Percentiles rank a stretch among this genome's conserved stretches.
Conservation (phyloP, 108 stramenopile genomes). For the Cylindrotheca fusiformis region DNA sequence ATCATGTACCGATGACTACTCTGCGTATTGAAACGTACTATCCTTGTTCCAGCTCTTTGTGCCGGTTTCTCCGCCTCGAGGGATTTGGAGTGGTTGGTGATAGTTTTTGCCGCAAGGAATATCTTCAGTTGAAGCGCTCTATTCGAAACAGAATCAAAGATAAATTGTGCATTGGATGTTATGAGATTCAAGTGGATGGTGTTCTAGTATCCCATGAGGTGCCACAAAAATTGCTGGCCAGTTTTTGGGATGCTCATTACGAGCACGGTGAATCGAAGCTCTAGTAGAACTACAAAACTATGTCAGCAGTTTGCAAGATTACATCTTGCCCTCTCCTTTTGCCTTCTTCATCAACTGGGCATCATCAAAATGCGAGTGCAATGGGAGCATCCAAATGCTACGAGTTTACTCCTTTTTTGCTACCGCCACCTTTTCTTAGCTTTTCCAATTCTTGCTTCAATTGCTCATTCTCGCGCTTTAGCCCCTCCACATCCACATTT, state of each 20-base stretch:
- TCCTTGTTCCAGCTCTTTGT: slow-evolving; percentile 33
- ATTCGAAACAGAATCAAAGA: slow-evolving; percentile 64
- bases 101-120: slow-evolving; percentile 48
- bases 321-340: no score
- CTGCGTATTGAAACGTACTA: slow-evolving; percentile 16
- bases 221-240: neutral
- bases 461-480: slow-evolving; percentile 82
- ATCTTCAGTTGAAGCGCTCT: slow-evolving; percentile 40
- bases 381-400: slow-evolving; percentile 5
- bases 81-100: slow-evolving; percentile 67
- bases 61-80: slow-evolving; percentile 42
- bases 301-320: neutral
- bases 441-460: slow-evolving; percentile 54
- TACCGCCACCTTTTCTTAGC: slow-evolving; percentile 32
- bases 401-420: no score
- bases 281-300: neutral
- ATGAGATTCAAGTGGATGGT: slow-evolving; percentile 25
- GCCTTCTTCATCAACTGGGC: no score
- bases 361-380: no score
- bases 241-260: slow-evolving; percentile 6
- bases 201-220: neutral
- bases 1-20: slow-evolving; percentile 5
- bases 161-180: slow-evolving; percentile 58
- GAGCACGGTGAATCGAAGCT: neutral
- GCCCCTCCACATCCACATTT: slow-evolving; percentile 79